Base-by-base conservation (phyloP, 768 basidiomycete genomes). In the Ramaria sp. region DNA sequence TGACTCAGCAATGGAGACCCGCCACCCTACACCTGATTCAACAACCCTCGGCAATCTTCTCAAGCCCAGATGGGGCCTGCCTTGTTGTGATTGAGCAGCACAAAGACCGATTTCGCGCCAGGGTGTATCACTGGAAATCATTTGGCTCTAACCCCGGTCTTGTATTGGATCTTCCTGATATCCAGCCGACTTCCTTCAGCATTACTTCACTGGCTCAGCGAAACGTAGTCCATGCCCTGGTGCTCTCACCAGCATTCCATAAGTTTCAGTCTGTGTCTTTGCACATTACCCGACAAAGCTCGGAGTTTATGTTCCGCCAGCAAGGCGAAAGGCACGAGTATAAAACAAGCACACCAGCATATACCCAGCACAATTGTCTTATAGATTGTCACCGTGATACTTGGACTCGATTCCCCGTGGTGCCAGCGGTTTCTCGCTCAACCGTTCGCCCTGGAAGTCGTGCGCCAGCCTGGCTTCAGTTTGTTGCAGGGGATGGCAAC, bases 371-470 rank as follows among this genome's bases (percentile, higher is more conserved):
- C 59, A 84, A 81, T 53, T 74, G 68, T 45, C 67, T 83, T 11
- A 67, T 83, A 17, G 78, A 80, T 59, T 81, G 79, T 54, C 74
- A 79, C 52, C 65, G 72, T 0, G 79, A 81, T 13, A 76, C 81
- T 20, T 83, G 81, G 81, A 79, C 73, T 4, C 75, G 81, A 10
- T 83, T 81, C 62, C 81, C 81, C 0, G 81, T 83, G 3, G 60
- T 78, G 1, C 70, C 81, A 1, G 79, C 81, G 0, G 71, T 83
- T 17, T 70, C 72, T 37, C 72, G 77, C 7, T 70, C 73, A 31
- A 77, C 76, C 0, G 38, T 59, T 6, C 30, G 33, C 12, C 27
- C 19, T 15, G 54, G 37, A 49, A 47, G n/a, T 10, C 33, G 73
- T n/a, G 65, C 60, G 9, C 54, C 63, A 4, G 72, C 68, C 43